Percentiles rank a stretch among this genome's conserved stretches.
These are phyloP conservation scores for Alopecurus myosuroides DNA, from an alignment of 176 grass and related monocot species.

Conservation along the genomic window DNA sequence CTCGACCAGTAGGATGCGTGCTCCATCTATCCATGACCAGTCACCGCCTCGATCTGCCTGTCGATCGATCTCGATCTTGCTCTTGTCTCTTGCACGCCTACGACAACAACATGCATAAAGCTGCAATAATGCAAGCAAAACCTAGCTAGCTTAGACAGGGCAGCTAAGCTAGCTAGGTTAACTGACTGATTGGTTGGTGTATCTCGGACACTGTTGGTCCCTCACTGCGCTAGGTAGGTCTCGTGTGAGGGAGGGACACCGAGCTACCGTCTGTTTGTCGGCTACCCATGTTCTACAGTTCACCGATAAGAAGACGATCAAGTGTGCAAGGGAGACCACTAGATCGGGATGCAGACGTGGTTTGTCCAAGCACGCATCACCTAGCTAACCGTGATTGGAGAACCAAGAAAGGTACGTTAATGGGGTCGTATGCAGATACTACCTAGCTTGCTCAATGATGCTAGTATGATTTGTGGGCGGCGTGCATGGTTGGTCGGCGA, in stretches of 20 bases:
- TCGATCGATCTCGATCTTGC: not conserved
- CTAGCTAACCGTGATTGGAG: not conserved
- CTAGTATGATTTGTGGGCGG: not conserved
- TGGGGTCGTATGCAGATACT: not conserved
- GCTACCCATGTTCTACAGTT: no score
- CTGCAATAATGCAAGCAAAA: not conserved
- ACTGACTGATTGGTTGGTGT: no score
- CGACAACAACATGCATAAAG: no score
- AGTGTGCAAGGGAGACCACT: no score
- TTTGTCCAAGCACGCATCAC: constrained; percentile 31
- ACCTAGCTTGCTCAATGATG: not conserved
- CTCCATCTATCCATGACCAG: not conserved
- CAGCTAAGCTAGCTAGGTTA: not conserved
- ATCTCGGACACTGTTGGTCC: constrained; percentile 7
- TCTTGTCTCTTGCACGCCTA: not conserved
- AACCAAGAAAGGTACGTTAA: not conserved
- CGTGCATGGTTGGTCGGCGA: no score
- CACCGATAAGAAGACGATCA: no score
- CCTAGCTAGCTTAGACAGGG: not conserved
- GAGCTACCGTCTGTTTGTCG: not conserved
- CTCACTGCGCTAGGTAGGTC: not conserved
- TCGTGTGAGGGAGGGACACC: not conserved
- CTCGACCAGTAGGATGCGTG: not conserved
- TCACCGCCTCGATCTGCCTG: not conserved
- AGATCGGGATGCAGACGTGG: no score